A percentile compares a stretch with the other conserved stretches of the same genome.
Evolutionary conservation across 139 green algal genomes (phyloP).

Genomic region (Chlamydomonas eustigma): DNA sequence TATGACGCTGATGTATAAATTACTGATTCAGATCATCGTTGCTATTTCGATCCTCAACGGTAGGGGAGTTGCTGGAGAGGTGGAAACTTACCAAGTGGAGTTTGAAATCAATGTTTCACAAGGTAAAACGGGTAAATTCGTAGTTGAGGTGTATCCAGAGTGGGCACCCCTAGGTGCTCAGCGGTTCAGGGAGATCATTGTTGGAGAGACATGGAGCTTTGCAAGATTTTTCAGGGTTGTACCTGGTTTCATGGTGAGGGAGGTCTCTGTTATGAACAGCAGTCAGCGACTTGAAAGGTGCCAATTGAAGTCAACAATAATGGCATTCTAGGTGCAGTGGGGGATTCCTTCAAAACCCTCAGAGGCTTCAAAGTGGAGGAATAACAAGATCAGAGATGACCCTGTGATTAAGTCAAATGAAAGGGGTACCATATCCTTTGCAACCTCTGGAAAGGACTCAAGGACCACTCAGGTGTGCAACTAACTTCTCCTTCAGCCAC

Average conservation of each 20-base stretch:
- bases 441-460: neutral
- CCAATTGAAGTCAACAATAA: too few relatives aligned
- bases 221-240: constrained; percentile 1
- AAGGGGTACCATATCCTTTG: neutral
- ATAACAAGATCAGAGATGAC: neutral
- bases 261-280: too few relatives aligned
- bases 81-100: neutral
- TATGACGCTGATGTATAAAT: too few relatives aligned
- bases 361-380: neutral
- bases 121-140: neutral
- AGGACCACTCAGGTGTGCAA: neutral
- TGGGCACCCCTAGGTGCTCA: neutral
- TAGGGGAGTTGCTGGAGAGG: too few relatives aligned
- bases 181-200: neutral
- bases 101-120: neutral
- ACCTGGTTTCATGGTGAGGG: neutral
- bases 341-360: neutral
- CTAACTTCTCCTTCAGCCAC: too few relatives aligned
- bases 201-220: neutral
- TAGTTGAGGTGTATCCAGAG: neutral
- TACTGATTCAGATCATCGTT: too few relatives aligned
- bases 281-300: too few relatives aligned
- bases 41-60: too few relatives aligned
- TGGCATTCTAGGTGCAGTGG: neutral
- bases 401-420: neutral